Evolutionary conservation across 768 basidiomycete genomes (phyloP), one percentile per base, ranked within the genome.

Genomic region (Rhizopogon vulgaris): DNA sequence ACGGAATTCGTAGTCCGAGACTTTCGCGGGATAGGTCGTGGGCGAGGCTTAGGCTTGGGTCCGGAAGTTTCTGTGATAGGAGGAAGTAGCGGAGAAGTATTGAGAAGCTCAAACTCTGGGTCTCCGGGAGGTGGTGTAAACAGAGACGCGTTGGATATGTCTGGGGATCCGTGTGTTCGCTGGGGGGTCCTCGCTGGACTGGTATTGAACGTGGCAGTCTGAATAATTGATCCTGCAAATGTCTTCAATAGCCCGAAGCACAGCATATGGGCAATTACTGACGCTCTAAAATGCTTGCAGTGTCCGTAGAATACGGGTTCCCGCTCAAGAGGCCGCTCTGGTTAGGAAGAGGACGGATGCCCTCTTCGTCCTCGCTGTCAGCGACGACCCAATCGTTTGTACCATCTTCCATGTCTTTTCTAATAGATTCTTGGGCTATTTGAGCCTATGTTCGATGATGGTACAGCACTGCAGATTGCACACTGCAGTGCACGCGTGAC

Each of bases 281-380:
- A 45, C 43, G 18, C 17, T 45, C 10, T 32, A 8, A 12, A 22
- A 32, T 46, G 18, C 9, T 45, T 45, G 7, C 18, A 1, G 43
- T 12, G 7, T 3, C 30, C 32, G 17, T 32, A 22, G 43, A 45
- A 45, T 28, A 43, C 9, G 27, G 6, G 11, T 9, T 18, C 3
- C 32, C 49, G 15, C 30, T 30, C 25, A 50, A 22, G 28, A 46
- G 27, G 18, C 15, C 6, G 41, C 39, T 30, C 6, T 47, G 49
- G n/a, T 27, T 18, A 32, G 32, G 10, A 10, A 50, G 39, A n/a
- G 32, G 49, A 7, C 30, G 3, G 4, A 52, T 50, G 18, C 0
- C 39, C 32, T 52, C 63, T 43, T 75, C 74, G 25, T 66, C 74
- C 47, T 75, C 74, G 60, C 79, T 80, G 58, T 76, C 79, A 24